Evolutionary conservation across 2,329 filamentous ascomycete species (phyloP), one percentile per base, ranked within the genome.

Genomic region (Beauveria varroae): DNA sequence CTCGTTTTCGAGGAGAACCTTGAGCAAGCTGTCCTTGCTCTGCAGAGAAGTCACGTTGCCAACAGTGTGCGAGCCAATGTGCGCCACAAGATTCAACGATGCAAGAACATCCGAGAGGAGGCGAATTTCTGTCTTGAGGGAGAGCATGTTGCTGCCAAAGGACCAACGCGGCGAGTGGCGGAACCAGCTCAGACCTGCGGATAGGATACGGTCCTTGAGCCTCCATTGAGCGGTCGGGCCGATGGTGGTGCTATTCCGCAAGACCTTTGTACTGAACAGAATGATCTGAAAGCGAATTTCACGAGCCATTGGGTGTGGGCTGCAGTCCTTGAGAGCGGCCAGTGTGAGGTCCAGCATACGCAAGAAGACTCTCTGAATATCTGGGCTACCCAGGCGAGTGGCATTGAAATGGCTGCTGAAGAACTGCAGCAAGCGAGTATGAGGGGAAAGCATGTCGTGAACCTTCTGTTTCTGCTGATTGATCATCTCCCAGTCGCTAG

Each of bases 401-500:
- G 96, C 92, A 71, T 92, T 96, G 77, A 96, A 99, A 72, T 98
- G 93, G 69, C 95, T 99, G 63, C 85, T 87, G 63, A 99, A 84
- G 72, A 98, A 96, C 65, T 96, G 91, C 40, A 97, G 76, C 28
- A 98, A 76, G 26, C 90, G 86, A 58, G 90, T 86, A 72, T 99
- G 95, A 4, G 95, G 95, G 8, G 91, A 87, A 44, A 99, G 84
- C 57, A 93, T 77, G 68, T 95, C 89, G 68, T 96, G 90, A 2
- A 92, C 87, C 30, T 84, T 77, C 67, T 95, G 89, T 69, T 93
- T 91, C 57, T 86, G 84, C 73, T 87, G 91, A 18, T 86, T 81
- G 65, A 97, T 79, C 16, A 83, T 77, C 61, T 87, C 85, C 68
- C 90, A 88, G 70, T 97, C 92, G 61, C 90, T 96, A 1, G 95